Conservation (phyloP, 2,329 filamentous ascomycete species). For the Emmonsiellopsis sp. region DNA sequence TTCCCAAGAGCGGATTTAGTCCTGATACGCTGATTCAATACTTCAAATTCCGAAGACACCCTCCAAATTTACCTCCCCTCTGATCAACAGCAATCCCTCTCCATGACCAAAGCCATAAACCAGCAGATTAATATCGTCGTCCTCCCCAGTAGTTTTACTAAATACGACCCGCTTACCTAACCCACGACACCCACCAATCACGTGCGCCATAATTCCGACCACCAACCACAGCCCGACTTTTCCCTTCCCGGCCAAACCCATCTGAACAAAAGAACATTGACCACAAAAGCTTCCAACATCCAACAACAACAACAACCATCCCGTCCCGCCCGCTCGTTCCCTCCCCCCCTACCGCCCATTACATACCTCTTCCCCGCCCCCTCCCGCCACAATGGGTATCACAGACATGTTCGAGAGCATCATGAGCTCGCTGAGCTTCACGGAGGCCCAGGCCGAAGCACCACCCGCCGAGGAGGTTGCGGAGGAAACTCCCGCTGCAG, state of each 20-base stretch:
- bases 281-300: not conserved
- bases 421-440: conserved; percentile 56
- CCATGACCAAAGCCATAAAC: not conserved
- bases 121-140: no score
- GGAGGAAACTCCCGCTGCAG: conserved; percentile 20
- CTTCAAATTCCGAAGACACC: no score
- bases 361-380: conserved; percentile 17
- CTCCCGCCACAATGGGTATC: conserved; percentile 48
- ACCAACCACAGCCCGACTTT: conserved; percentile 28
- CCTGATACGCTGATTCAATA: no score
- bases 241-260: conserved; percentile 17
- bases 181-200: conserved; percentile 27
- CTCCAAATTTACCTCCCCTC: no score
- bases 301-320: conserved; percentile 28
- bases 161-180: not conserved
- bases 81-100: not conserved
- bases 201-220: conserved; percentile 32
- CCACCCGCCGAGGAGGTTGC: conserved; percentile 38
- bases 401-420: conserved; percentile 56
- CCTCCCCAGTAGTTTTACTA: no score
- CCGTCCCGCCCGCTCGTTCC: conserved; percentile 21
- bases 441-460: conserved; percentile 54
- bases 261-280: not conserved
- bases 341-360: conserved; percentile 11
- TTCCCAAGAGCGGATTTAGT: no score